Conservation (phyloP, 2,329 filamentous ascomycete species). For the Capronia epimyces region DNA sequence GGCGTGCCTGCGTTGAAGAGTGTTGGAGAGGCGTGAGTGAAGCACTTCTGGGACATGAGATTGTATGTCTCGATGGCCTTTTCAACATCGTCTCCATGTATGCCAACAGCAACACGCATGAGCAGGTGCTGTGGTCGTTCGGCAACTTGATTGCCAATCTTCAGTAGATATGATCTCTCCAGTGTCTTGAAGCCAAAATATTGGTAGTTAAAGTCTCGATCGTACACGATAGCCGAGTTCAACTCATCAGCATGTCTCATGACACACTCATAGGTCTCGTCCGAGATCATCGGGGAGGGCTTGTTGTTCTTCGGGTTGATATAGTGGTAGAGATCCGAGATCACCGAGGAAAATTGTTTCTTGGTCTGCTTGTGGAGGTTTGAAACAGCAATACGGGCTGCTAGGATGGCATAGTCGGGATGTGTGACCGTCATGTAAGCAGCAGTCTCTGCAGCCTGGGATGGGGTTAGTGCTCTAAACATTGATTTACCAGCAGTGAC, state of each 20-base stretch:
- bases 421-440: constrained; percentile 99
- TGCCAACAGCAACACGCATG: constrained; percentile 96
- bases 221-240: constrained; percentile 97
- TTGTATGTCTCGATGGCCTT: constrained; percentile 96
- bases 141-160: constrained; percentile 90
- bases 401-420: constrained; percentile 97
- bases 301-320: constrained; percentile 87
- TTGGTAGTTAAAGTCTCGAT: constrained; percentile 99
- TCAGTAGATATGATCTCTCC: constrained; percentile 93
- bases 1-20: constrained; percentile 98
- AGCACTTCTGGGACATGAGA: constrained; percentile 97
- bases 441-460: constrained; percentile 91
- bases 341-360: constrained; percentile 97
- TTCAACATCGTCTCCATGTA: constrained; percentile 92
- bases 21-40: constrained; percentile 95
- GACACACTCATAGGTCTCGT: constrained; percentile 83
- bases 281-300: constrained; percentile 87
- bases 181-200: constrained; percentile 99
- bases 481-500: constrained; percentile 1
- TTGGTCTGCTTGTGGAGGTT: constrained; percentile 99
- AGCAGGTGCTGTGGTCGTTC: constrained; percentile 99
- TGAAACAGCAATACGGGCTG: constrained; percentile 95
- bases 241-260: constrained; percentile 96
- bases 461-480: constrained; percentile 28
- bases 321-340: constrained; percentile 91